A percentile compares a stretch with the other conserved stretches of the same genome.
These are phyloP conservation scores for Chaetoceros muelleri DNA, from an alignment of 108 stramenopile genomes.

Conservation along the genomic window DNA sequence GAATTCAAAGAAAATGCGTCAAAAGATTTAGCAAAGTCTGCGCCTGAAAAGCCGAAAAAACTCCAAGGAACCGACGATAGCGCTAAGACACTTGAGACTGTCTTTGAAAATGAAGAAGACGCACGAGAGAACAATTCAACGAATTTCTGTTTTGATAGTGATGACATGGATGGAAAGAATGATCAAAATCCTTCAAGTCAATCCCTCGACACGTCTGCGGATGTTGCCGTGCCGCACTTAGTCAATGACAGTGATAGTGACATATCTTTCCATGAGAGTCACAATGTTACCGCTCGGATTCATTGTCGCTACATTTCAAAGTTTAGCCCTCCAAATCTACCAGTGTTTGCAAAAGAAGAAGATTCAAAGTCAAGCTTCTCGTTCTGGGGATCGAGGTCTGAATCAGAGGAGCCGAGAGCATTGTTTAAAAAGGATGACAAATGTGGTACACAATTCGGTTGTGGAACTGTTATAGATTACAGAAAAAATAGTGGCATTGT, in stretches of 20 bases:
- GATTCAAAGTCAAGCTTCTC: constrained; percentile 45
- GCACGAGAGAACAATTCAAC: constrained; percentile 8
- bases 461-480: constrained; percentile 54
- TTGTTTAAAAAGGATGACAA: constrained; percentile 44
- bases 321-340: constrained; percentile 54
- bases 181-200: background rate
- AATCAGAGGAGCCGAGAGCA: constrained; percentile 20
- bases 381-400: constrained; percentile 37
- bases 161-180: background rate
- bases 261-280: background rate
- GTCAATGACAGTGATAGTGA: background rate
- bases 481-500: constrained; percentile 44
- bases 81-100: constrained; percentile 41
- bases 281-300: constrained; percentile 31
- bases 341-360: constrained; percentile 50
- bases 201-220: background rate
- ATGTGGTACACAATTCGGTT: constrained; percentile 75
- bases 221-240: background rate
- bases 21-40: constrained; percentile 12
- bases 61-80: constrained; percentile 10
- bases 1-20: constrained; percentile 36
- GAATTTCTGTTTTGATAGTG: background rate
- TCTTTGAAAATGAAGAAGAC: constrained; percentile 51
- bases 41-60: background rate
- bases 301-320: constrained; percentile 52